A percentile compares a stretch with the other conserved stretches of the same genome.
Conservation (phyloP, 2,329 filamentous ascomycete species). For the Neofusicoccum umdonicola region DNA sequence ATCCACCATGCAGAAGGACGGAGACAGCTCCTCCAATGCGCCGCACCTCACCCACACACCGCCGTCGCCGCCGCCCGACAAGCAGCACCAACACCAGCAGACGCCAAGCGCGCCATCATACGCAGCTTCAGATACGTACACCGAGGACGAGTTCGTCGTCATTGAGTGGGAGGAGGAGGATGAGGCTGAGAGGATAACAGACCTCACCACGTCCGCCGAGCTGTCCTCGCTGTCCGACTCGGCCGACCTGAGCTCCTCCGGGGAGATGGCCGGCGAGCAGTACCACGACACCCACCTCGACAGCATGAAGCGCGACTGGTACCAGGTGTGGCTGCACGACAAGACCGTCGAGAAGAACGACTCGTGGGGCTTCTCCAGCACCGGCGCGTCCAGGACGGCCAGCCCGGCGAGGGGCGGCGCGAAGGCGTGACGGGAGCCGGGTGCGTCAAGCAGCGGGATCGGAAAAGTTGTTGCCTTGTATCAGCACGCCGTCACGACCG, state of each 20-base stretch:
- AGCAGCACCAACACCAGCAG: background rate
- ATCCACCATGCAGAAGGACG: background rate
- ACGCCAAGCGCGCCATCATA: background rate
- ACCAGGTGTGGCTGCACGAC: slow-evolving; percentile 1
- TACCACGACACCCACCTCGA: background rate
- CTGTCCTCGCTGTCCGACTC: background rate
- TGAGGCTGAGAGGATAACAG: slow-evolving; percentile 5
- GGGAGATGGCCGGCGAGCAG: too few relatives aligned
- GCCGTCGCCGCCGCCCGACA: background rate
- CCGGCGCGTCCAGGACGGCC: background rate
- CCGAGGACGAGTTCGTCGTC: slow-evolving; percentile 9
- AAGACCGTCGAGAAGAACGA: background rate
- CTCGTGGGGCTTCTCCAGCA: slow-evolving; percentile 6
- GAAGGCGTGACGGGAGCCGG: background rate
- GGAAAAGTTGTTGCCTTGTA: background rate
- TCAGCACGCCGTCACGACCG: background rate
- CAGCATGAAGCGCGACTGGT: background rate
- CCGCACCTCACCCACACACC: background rate
- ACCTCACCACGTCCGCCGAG: background rate
- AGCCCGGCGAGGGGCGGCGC: background rate
- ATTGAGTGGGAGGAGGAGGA: slow-evolving; percentile 5
- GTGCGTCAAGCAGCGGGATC: background rate
- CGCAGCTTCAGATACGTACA: slow-evolving; percentile 8
- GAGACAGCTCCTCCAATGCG: background rate
- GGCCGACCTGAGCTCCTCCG: background rate